Evolutionary conservation across 1,284 basidiomycete species (phyloP).

Genomic region (Coriolopsis trogii): DNA sequence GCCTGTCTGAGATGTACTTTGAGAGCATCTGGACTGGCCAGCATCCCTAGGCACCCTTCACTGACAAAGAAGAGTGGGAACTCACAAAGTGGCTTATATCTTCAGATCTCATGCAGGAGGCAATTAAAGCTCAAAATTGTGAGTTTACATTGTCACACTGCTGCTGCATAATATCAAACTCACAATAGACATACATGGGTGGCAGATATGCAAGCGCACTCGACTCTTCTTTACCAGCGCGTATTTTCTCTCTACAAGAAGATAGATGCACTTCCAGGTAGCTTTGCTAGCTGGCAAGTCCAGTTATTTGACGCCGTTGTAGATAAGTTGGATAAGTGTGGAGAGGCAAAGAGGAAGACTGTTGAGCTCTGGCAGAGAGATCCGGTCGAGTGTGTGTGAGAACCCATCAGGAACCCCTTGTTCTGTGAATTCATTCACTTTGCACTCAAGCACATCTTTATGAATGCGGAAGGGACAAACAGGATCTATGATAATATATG

Average conservation of each 20-base stretch:
- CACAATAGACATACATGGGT: slow-evolving; percentile 3
- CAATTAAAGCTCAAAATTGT: slow-evolving; percentile 6
- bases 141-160: background rate
- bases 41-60: background rate
- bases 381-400: slow-evolving; percentile 34
- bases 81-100: background rate
- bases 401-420: slow-evolving; percentile 37
- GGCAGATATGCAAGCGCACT: too few relatives aligned
- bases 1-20: slow-evolving; percentile 17
- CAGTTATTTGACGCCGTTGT: slow-evolving; percentile 29
- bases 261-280: slow-evolving; percentile 34
- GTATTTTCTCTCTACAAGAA: slow-evolving; percentile 28
- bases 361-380: slow-evolving; percentile 33
- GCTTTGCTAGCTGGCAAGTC: slow-evolving; percentile 25
- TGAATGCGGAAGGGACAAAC: slow-evolving; percentile 24
- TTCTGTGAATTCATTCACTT: slow-evolving; percentile 35
- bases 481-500: slow-evolving; percentile 42
- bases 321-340: slow-evolving; percentile 28
- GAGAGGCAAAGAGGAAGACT: slow-evolving; percentile 17
- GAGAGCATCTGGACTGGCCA: slow-evolving; percentile 8
- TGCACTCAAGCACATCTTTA: slow-evolving; percentile 35
- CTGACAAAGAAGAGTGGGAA: slow-evolving; percentile 4
- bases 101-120: background rate
- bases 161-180: background rate
- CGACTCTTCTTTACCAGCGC: slow-evolving; percentile 29